Percentiles rank a stretch among this genome's conserved stretches.
Conservation (phyloP, 2,329 filamentous ascomycete species). For the Alternaria brassicicola region DNA sequence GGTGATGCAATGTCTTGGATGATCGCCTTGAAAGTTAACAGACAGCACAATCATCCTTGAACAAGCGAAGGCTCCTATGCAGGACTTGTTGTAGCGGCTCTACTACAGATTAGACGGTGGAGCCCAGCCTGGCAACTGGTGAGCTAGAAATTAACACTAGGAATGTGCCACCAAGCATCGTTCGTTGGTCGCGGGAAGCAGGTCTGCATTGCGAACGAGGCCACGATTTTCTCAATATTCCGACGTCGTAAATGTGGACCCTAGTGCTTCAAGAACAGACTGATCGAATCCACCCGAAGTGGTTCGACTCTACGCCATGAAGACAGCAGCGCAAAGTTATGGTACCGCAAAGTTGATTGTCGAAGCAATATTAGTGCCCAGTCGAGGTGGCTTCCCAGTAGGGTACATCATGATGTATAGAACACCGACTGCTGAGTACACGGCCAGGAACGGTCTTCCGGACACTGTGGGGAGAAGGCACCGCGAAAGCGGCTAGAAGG, state of each 20-base stretch:
- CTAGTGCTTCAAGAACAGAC: slow-evolving; percentile 15
- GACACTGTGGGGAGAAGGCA: not conserved
- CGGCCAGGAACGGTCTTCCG: slow-evolving; percentile 5
- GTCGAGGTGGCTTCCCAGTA: not conserved
- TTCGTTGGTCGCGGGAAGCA: not conserved
- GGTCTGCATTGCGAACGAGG: slow-evolving; percentile 10
- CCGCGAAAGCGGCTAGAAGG: slow-evolving; percentile 1
- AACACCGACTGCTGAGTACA: slow-evolving; percentile 3
- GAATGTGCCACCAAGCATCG: not conserved
- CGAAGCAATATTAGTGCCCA: not conserved
- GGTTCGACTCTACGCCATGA: not conserved
- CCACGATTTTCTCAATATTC: slow-evolving; percentile 20
- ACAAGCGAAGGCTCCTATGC: slow-evolving; percentile 20
- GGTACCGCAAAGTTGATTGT: not conserved
- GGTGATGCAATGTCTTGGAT: slow-evolving; percentile 21
- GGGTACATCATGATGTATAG: not conserved
- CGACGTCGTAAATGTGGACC: slow-evolving; percentile 10
- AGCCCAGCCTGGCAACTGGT: slow-evolving; percentile 1
- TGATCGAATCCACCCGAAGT: not conserved
- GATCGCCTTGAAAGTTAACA: slow-evolving; percentile 20
- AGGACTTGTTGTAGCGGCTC: slow-evolving; percentile 2
- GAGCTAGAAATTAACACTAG: not conserved
- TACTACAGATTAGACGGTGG: slow-evolving; percentile 3
- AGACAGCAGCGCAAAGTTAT: not conserved
- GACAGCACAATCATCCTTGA: slow-evolving; percentile 16